Base-by-base conservation (phyloP, 257 asterid genomes). In the Nicotiana paniculata region DNA sequence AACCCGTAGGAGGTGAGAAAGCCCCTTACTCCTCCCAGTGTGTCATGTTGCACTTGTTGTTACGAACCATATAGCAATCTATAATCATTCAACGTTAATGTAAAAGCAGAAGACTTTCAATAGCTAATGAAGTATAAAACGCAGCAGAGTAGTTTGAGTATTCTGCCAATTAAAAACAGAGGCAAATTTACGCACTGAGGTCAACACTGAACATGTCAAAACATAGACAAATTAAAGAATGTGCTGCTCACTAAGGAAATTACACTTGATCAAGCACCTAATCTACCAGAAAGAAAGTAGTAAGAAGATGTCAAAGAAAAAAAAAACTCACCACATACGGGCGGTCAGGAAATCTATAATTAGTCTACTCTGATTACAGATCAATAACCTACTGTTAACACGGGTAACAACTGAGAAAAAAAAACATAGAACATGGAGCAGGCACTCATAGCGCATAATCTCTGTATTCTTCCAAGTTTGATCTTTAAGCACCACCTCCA, bases 141-240 rank as follows among this genome's bases (percentile, higher is more conserved):
- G 10, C 46, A 33, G 15, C 13, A 48, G 24, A 72, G 79, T 18
- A 24, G 13, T 6, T 72, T 3, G 39, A 4, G 61, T 13, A 3
- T 24, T 51, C 63, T 26, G 79, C 79, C 9, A 48, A 30, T 16
- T 12, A 74, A 74, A 74, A 74, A 51, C 79, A 43, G 18, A 74
- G 79, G 63, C 63, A 51, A 13, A 74, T 51, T 51, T 51, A 51
- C 62, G 43, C 30, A 74, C 26, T 43, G 53, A 74, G 1, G 58
- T 26, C 63, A 74, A 74, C 43, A 48, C 63, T 24, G 79, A 74
- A 48, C 63, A 74, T 74, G 12, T 74, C 79, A 51, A 21, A 74
- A 74, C 43, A 77, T 68, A 81, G 82, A 91, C 80, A 89, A 92
- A 91, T 94, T 30, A 92, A 92, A 86, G 97, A 94, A 94, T 91